Evolutionary conservation across 805 yeast genomes (phyloP).

Genomic region (Candida arabinofermentans): DNA sequence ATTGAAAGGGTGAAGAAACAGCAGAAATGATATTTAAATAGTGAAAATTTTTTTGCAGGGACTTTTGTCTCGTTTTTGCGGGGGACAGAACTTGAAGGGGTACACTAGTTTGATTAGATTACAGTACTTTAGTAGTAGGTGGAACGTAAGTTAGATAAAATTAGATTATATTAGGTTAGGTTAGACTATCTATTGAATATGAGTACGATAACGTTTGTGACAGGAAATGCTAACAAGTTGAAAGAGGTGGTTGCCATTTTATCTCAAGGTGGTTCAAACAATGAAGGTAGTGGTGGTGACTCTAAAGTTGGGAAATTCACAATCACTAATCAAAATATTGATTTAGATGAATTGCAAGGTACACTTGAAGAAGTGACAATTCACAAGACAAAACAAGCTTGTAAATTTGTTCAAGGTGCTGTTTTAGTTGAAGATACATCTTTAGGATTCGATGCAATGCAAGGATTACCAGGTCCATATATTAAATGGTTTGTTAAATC

Average conservation of each 20-base stretch:
- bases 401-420: slow-evolving; percentile 60
- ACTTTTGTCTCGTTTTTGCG: neutral
- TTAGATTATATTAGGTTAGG: too few species aligned
- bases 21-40: neutral
- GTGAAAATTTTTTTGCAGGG: slow-evolving; percentile 1
- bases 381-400: slow-evolving; percentile 76
- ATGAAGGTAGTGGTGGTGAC: slow-evolving; percentile 21
- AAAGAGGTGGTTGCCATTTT: slow-evolving; percentile 80
- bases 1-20: slow-evolving; percentile 1
- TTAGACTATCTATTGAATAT: slow-evolving; percentile 4
- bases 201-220: slow-evolving; percentile 32
- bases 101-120: too few species aligned
- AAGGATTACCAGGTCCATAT: slow-evolving; percentile 79
- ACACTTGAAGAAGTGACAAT: slow-evolving; percentile 74
- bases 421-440: slow-evolving; percentile 96
- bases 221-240: slow-evolving; percentile 87
- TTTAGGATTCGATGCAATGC: slow-evolving; percentile 73
- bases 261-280: slow-evolving; percentile 33
- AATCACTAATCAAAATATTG: slow-evolving; percentile 64
- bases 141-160: neutral
- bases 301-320: slow-evolving; percentile 43
- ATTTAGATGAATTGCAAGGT: slow-evolving; percentile 90
- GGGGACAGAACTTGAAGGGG: neutral
- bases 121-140: too few species aligned
- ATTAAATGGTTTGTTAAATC: slow-evolving; percentile 84